phyloP scores from a whole-genome alignment of 2,329 filamentous ascomycete species.

The Fusarium humuli region DNA sequence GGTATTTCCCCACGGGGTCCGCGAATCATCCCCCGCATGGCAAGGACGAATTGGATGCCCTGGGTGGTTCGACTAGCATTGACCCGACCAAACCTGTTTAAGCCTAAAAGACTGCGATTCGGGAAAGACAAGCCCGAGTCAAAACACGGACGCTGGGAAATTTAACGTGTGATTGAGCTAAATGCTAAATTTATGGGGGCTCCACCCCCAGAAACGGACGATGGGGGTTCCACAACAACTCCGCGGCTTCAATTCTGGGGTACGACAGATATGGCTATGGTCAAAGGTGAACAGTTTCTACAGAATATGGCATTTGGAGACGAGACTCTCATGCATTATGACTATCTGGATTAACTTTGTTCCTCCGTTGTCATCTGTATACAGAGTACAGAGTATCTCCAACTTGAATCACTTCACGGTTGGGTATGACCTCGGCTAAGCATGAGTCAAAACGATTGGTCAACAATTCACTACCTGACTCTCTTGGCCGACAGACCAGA shows the following conservation, averaged over 20 bases:
- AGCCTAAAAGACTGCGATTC: neutral
- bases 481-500: slow-evolving; percentile 13
- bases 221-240: slow-evolving; percentile 13
- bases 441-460: slow-evolving; percentile 16
- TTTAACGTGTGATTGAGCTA: neutral
- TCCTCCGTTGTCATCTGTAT: neutral
- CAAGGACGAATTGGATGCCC: neutral
- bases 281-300: neutral
- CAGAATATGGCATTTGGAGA: neutral
- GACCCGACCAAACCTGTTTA: slow-evolving; percentile 11
- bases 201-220: slow-evolving; percentile 10
- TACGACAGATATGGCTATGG: neutral
- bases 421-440: slow-evolving; percentile 19
- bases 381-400: neutral
- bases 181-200: neutral
- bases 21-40: slow-evolving; percentile 33
- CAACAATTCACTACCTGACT: neutral
- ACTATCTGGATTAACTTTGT: neutral
- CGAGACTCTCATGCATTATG: neutral
- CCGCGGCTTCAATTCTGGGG: slow-evolving; percentile 20
- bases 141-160: neutral
- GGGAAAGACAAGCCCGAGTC: slow-evolving; percentile 7
- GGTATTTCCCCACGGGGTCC: slow-evolving; percentile 35
- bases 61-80: slow-evolving; percentile 6
- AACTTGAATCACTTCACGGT: no score